Conservation (phyloP, 257 asterid species). For the Solanum dulcamara region DNA sequence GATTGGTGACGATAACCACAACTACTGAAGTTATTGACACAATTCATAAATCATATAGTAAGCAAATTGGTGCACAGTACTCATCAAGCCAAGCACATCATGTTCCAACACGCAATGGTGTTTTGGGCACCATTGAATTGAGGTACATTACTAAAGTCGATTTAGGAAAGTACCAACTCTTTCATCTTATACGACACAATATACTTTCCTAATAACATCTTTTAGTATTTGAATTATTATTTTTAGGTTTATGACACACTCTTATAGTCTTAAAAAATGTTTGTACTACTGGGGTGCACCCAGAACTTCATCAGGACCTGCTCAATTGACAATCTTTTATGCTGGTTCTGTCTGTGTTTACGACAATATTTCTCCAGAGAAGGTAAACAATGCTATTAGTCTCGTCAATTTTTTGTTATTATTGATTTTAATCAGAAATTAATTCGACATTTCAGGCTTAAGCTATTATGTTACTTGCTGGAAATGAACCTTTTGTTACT, state of each 20-base stretch:
- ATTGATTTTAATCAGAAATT: not conserved
- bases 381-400: constrained; percentile 17
- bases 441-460: constrained; percentile 32
- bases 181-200: not conserved
- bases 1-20: constrained; percentile 40
- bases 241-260: too few species aligned
- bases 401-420: not conserved
- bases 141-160: constrained; percentile 8
- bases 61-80: constrained; percentile 18
- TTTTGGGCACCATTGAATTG: constrained; percentile 46
- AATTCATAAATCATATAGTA: constrained; percentile 10
- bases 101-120: constrained; percentile 16
- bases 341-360: constrained; percentile 51
- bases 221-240: too few species aligned
- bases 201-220: too few species aligned
- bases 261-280: not conserved
- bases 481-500: constrained; percentile 40
- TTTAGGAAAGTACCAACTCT: not conserved
- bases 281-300: constrained; percentile 18
- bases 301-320: constrained; percentile 24
- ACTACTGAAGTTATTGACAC: constrained; percentile 25
- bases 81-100: not conserved
- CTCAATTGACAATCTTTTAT: constrained; percentile 60
- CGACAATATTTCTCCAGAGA: constrained; percentile 44
- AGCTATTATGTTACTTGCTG: constrained; percentile 61